phyloP scores from a whole-genome alignment of 371 early-diverging fungal species.

The Coemansia sp. region DNA sequence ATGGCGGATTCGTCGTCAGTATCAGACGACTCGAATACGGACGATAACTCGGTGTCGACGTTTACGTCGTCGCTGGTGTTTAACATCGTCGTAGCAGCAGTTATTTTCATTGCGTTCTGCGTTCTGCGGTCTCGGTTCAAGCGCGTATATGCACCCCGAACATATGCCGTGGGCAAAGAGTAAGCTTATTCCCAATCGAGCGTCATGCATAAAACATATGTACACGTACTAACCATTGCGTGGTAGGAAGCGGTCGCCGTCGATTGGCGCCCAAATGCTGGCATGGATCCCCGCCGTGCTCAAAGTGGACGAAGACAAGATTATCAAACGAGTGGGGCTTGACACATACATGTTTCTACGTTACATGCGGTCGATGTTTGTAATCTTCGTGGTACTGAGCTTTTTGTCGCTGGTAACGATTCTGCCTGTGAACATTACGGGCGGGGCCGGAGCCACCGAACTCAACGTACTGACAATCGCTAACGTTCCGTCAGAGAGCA shows the following conservation, averaged over 20 bases:
- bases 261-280: constrained; percentile 55
- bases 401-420: constrained; percentile 64
- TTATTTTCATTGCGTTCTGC: constrained; percentile 59
- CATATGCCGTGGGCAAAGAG: constrained; percentile 61
- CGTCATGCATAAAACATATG: too few relatives aligned
- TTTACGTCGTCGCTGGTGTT: constrained; percentile 68
- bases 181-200: constrained; percentile 45
- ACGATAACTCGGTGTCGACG: constrained; percentile 57
- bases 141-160: constrained; percentile 69
- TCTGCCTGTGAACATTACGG: constrained; percentile 64
- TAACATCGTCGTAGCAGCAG: constrained; percentile 60
- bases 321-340: constrained; percentile 65
- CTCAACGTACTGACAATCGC: constrained; percentile 63
- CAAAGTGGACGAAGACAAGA: constrained; percentile 57
- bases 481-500: constrained; percentile 56
- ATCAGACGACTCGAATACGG: not conserved
- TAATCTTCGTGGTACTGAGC: constrained; percentile 59
- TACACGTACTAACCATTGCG: not conserved
- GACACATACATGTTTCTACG: constrained; percentile 80
- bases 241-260: constrained; percentile 61
- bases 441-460: constrained; percentile 51
- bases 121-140: constrained; percentile 62
- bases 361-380: constrained; percentile 63
- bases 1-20: not conserved
- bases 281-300: constrained; percentile 64